Evolutionary conservation across 805 yeast species (phyloP).

Genomic region (Metschnikowia dekortorum): DNA sequence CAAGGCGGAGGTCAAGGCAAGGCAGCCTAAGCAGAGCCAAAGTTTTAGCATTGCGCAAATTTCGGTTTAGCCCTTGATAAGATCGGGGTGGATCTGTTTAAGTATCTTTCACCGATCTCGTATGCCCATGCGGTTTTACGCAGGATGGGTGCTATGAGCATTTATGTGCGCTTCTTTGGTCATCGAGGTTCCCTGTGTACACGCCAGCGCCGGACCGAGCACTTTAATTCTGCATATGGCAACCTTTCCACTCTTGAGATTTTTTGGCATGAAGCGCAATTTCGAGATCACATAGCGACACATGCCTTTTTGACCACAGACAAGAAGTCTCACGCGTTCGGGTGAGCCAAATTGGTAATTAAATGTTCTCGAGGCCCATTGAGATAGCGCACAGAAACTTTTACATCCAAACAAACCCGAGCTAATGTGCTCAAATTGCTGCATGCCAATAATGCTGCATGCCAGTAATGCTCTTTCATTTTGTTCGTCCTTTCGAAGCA

Average conservation of each 20-base stretch:
- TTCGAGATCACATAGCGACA: not conserved
- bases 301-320: too few species aligned
- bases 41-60: not conserved
- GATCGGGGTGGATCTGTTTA: not conserved
- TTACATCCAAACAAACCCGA: not conserved
- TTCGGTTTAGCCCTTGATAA: too few species aligned
- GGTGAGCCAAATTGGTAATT: not conserved
- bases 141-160: constrained; percentile 3
- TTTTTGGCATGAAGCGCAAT: not conserved
- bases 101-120: not conserved
- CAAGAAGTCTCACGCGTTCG: not conserved
- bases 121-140: not conserved
- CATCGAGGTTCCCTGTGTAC: not conserved
- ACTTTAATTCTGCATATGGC: not conserved
- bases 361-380: not conserved
- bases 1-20: constrained; percentile 8
- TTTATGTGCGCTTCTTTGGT: not conserved
- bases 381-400: not conserved
- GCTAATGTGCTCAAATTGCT: not conserved
- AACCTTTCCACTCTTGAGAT: not conserved
- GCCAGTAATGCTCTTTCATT: not conserved
- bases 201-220: not conserved
- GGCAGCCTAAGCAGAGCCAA: not conserved
- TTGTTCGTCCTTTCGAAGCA: too few species aligned
- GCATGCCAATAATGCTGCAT: not conserved